Evolutionary conservation across 768 basidiomycete species (phyloP), one percentile per base, ranked within the genome.

Genomic region (Mycena alexandri): DNA sequence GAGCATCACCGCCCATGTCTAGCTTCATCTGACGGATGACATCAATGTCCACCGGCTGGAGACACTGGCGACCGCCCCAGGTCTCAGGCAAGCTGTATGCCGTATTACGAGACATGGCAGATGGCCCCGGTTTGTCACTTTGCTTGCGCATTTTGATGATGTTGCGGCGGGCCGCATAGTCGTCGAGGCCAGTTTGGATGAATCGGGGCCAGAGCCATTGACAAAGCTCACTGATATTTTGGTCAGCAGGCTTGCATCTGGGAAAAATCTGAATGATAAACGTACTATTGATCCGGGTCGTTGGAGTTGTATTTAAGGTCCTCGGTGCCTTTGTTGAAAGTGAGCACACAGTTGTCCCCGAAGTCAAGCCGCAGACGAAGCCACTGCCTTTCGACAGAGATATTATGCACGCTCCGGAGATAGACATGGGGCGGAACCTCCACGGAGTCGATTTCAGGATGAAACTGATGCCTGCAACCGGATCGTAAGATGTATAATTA

Each of bases 121-220:
- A 82, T 0, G 81, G 81, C 2, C 79, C 76, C 0, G 73, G 46
- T 65, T 83, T 83, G 0, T 70, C 57, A 0, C 74, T 75, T 57
- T 80, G 73, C 41, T 77, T 79, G 2, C 77, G 70, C 59, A 78
- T 76, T 13, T 57, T 65, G 4, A 67, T 62, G 4, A 58, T 67
- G 65, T 82, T 83, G 3, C 76, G 61, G 13, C 65, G 47, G 6
- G 44, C 41, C 2, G 69, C 57, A 33, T 59, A 64, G 6, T 69
- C 25, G 34, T 71, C 64, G 5, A 77, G 50, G 6, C 70, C 72
- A 12, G 44, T 1, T 21, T 70, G 68, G n/a, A 77, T 24, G 22
- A 75, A 16, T 10, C 33, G 65, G 0, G 74, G 62, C 75, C 75
- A 77, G 9, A 77, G 67, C 74, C 74, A 77, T 24, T 69, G 59